A percentile compares a stretch with the other conserved stretches of the same genome.
Evolutionary conservation across 495 filamentous ascomycete genomes (phyloP).

Genomic region (Neurospora sp.): DNA sequence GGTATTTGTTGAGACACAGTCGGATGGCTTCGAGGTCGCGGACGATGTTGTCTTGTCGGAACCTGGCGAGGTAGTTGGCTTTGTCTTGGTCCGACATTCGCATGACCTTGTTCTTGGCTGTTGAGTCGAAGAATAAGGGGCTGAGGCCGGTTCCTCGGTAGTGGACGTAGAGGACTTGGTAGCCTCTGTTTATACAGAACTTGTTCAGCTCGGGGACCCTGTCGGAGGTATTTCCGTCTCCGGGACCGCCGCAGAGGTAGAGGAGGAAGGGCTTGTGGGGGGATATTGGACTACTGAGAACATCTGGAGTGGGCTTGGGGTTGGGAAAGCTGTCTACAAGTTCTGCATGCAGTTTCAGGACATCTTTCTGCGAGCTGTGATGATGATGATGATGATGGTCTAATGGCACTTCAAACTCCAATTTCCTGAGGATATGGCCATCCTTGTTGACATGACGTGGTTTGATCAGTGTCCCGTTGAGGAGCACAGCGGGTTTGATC

Average conservation of each 20-base stretch:
- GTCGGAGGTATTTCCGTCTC: conserved; percentile 55
- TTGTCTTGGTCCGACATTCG: conserved; percentile 33
- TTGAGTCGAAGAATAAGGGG: conserved; percentile 54
- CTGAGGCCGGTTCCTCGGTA: conserved; percentile 82
- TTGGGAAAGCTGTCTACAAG: conserved; percentile 6
- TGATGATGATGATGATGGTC: conserved; percentile 4
- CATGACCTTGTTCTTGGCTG: conserved; percentile 19
- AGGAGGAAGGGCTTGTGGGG: conserved; percentile 13
- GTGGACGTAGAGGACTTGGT: conserved; percentile 71
- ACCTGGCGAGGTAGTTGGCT: conserved; percentile 65
- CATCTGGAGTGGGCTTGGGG: not conserved
- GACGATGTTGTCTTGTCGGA: conserved; percentile 80
- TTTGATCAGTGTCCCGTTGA: not conserved
- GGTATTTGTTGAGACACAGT: conserved; percentile 34
- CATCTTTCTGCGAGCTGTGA: not conserved
- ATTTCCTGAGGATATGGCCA: not conserved
- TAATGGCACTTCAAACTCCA: conserved; percentile 13
- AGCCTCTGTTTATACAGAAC: conserved; percentile 60
- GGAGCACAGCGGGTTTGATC: not conserved
- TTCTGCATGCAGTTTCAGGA: conserved; percentile 6
- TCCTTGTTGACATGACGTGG: not conserved
- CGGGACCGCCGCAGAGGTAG: conserved; percentile 61
- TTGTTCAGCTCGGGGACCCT: conserved; percentile 50
- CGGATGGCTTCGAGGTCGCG: conserved; percentile 80
- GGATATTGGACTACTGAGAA: not conserved